Evolutionary conservation across 2,329 filamentous ascomycete genomes (phyloP), one percentile per base, ranked within the genome.

Genomic region (Chrysosporium keratinophilum): DNA sequence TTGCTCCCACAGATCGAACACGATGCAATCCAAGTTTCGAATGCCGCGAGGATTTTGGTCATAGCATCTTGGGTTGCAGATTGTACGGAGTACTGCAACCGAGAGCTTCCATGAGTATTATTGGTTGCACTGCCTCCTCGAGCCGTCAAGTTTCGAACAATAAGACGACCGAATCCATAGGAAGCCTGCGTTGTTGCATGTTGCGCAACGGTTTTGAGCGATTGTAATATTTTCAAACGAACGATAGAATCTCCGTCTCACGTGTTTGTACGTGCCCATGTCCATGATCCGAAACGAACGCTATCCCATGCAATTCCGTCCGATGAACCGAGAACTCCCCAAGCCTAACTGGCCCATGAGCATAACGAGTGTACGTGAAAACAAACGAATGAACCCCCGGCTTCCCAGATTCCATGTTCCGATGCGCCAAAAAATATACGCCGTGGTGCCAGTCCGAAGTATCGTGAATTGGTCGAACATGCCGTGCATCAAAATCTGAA

Each of bases 361-460:
- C 52, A 52, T 50, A 57, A 42, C 53, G 56, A 57, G 50, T 43
- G 56, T 57, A 72, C 60, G 63, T 57, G 23, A 59, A 60, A 47
- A 63, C 60, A 60, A 62, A 57, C 57, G 50, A 54, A 43, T 44
- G 51, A 39, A 50, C 50, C 54, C 58, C 44, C 19, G 48, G 23
- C n/a, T 23, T 17, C 17, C 39, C 43, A 41, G 19, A 40, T 54
- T 43, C 39, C 33, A 33, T 10, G 31, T 33, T 34, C 33, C n/a
- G 23, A 46, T 52, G 50, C 50, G 31, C 41, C 50, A 34, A 31
- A 19, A 34, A 39, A 46, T 28, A 52, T 52, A 52, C 19, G 50
- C 28, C 33, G 39, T 40, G n/a, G 50, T 40, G 19, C 17, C 19
- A 52, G 23, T 52, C 12, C 28, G 39, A 46, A 40, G 41, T 52